phyloP scores from a whole-genome alignment of 108 stramenopile genomes.

The Pelagomonas calceolata region DNA sequence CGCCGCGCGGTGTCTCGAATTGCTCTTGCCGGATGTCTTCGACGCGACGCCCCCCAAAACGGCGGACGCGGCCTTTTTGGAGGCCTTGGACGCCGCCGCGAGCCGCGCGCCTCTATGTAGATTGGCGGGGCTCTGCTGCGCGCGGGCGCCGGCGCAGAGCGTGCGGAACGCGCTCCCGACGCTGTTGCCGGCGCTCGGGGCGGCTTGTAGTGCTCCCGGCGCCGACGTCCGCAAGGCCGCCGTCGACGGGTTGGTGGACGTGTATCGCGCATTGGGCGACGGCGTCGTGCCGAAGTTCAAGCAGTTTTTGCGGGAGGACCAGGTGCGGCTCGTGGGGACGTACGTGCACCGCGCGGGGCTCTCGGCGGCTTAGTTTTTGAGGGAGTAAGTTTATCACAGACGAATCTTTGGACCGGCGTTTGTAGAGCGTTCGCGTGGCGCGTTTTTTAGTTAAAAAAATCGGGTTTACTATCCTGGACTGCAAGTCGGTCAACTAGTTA shows the following conservation, averaged over 20 bases:
- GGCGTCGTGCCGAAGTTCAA: neutral
- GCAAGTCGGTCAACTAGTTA: too few relatives aligned
- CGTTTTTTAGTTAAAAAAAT: too few relatives aligned
- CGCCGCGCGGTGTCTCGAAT: neutral
- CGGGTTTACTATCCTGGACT: too few relatives aligned
- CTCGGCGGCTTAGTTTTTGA: too few relatives aligned
- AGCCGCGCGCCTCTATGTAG: neutral
- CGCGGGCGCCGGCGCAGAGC: neutral
- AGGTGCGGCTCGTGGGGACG: neutral
- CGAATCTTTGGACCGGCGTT: too few relatives aligned
- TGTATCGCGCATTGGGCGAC: neutral
- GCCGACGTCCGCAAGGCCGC: neutral
- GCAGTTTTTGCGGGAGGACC: neutral
- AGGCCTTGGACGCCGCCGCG: too few relatives aligned
- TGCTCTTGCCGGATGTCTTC: neutral
- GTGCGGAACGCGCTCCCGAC: neutral
- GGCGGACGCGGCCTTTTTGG: neutral
- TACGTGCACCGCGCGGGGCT: too few relatives aligned
- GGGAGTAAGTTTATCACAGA: too few relatives aligned
- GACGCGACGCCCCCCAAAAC: neutral
- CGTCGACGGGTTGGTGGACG: neutral
- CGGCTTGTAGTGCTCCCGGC: neutral
- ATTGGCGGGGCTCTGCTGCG: neutral
- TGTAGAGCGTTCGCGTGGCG: too few relatives aligned
- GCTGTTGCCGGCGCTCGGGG: neutral